These are phyloP conservation scores for Linnemannia zychae DNA, from an alignment of 192 early-diverging fungal genomes.

Conservation along the genomic window DNA sequence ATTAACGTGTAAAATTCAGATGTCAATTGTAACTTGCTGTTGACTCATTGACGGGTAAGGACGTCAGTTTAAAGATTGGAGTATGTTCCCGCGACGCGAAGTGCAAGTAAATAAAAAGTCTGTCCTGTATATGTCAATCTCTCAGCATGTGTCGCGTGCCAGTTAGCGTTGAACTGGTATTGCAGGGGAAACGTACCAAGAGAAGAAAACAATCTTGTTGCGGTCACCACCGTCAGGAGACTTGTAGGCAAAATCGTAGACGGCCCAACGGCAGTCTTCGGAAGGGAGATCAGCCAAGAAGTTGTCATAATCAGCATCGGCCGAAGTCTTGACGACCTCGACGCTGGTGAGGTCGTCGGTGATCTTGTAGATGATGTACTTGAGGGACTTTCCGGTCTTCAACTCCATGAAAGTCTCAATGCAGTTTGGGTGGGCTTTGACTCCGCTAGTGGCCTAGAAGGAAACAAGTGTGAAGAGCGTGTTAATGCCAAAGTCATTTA, in stretches of 20 bases:
- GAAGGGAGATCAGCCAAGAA: conserved; percentile 76
- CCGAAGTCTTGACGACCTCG: conserved; percentile 72
- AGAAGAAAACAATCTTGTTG: conserved; percentile 89
- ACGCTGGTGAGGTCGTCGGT: conserved; percentile 76
- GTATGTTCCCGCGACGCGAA: no score
- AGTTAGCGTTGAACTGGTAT: neutral
- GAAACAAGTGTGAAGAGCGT: neutral
- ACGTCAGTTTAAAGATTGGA: no score
- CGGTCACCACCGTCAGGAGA: conserved; percentile 77
- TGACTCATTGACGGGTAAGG: no score
- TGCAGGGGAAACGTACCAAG: conserved; percentile 73
- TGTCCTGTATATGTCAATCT: no score
- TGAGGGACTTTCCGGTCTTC: conserved; percentile 79
- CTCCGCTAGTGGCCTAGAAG: conserved; percentile 76
- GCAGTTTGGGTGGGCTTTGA: conserved; percentile 74
- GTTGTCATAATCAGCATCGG: conserved; percentile 69
- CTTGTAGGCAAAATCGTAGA: conserved; percentile 90
- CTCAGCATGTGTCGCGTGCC: neutral
- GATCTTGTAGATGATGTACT: conserved; percentile 89
- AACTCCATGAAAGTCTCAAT: conserved; percentile 76
- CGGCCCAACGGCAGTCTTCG: conserved; percentile 84
- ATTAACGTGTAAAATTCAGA: neutral
- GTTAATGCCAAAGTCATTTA: neutral
- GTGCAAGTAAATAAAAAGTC: no score
- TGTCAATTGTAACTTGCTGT: neutral